These are phyloP conservation scores for Rhizopogon vesiculosus DNA, from an alignment of 768 basidiomycete genomes.

Conservation along the genomic window DNA sequence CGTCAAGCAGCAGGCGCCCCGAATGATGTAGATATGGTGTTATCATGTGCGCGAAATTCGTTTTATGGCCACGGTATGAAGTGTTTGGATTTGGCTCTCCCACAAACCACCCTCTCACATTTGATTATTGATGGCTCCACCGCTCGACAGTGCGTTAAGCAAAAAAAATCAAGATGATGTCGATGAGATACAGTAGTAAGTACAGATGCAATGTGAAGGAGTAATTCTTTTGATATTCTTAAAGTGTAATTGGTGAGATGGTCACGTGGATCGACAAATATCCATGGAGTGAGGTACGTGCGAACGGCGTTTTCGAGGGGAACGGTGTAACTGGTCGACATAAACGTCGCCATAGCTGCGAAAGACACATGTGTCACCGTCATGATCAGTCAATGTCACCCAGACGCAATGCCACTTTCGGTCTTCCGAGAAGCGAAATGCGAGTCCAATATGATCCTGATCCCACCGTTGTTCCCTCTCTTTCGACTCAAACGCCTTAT, in stretches of 20 bases:
- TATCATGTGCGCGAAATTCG: neutral
- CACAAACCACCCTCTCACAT: neutral
- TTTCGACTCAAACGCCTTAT: constrained; percentile 51
- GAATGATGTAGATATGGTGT: neutral
- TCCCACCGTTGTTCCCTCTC: constrained; percentile 28
- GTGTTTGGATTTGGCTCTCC: neutral
- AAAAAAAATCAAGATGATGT: neutral
- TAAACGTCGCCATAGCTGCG: constrained; percentile 61
- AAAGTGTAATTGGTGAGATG: too few species aligned
- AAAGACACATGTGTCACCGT: constrained; percentile 43
- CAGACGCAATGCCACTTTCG: constrained; percentile 60
- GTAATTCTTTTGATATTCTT: neutral
- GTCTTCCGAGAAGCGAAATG: constrained; percentile 49
- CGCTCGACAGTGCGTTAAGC: too few species aligned
- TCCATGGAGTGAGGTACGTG: constrained; percentile 16
- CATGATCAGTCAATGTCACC: constrained; percentile 54
- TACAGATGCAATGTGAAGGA: neutral
- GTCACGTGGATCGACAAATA: constrained; percentile 11
- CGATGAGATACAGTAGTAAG: neutral
- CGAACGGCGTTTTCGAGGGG: constrained; percentile 31
- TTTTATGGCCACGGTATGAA: neutral
- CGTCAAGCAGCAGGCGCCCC: neutral
- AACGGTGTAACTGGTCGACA: constrained; percentile 40
- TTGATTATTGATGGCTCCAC: neutral
- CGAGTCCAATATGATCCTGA: constrained; percentile 36